phyloP scores from a whole-genome alignment of 2,329 filamentous ascomycete genomes.

The Arachnopeziza araneosa region DNA sequence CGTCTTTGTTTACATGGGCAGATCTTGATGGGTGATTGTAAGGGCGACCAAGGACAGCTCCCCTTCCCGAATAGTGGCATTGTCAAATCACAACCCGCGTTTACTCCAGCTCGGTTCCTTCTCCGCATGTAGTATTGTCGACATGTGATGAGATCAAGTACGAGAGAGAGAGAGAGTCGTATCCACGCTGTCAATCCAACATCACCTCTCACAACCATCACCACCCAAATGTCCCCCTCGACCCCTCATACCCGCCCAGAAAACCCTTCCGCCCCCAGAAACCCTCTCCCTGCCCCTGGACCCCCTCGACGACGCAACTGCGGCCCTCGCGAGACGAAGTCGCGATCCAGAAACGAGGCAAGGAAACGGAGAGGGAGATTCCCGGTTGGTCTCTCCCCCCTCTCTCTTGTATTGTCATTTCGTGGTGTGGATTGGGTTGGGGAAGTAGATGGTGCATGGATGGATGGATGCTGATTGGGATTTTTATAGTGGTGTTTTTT shows the following conservation, averaged over 20 bases:
- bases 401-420: too few species aligned
- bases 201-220: not conserved
- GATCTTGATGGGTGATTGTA: too few species aligned
- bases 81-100: not conserved
- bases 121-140: too few species aligned
- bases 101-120: too few species aligned
- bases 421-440: too few species aligned
- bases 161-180: too few species aligned
- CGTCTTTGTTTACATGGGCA: too few species aligned
- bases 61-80: too few species aligned
- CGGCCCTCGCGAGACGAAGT: conserved; percentile 18
- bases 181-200: not conserved
- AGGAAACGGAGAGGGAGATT: conserved; percentile 1
- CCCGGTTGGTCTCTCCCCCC: conserved; percentile 6
- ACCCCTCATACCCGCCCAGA: conserved; percentile 3
- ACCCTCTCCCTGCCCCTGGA: conserved; percentile 7
- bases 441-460: too few species aligned
- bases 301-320: conserved; percentile 17
- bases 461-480: too few species aligned
- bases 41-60: too few species aligned
- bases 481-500: conserved; percentile 18
- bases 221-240: not conserved
- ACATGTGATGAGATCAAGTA: too few species aligned
- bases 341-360: not conserved
- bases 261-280: conserved; percentile 11